A percentile compares a stretch with the other conserved stretches of the same genome.
phyloP scores from a whole-genome alignment of 148 eudicot genomes.

The Vaccinium darrowii region DNA sequence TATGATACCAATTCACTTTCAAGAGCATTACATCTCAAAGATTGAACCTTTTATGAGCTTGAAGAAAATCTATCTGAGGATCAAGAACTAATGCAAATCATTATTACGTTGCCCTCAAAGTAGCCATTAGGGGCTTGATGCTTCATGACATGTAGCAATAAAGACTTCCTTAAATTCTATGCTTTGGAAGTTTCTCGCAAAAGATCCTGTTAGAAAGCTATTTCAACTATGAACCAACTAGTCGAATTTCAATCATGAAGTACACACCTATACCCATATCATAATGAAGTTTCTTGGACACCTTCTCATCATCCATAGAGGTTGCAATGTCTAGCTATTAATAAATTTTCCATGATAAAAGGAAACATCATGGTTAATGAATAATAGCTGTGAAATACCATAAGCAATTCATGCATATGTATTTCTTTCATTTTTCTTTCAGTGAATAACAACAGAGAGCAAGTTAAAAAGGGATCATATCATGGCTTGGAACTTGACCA shows the following conservation, averaged over 20 bases:
- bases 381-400: not conserved
- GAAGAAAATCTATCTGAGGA: no score
- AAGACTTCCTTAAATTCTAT: not conserved
- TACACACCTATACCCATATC: not conserved
- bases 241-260: not conserved
- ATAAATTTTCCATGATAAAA: not conserved
- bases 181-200: not conserved
- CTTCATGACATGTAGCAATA: not conserved
- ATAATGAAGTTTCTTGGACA: not conserved
- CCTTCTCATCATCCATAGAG: not conserved
- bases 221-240: not conserved
- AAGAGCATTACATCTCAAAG: not conserved
- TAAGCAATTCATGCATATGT: not conserved
- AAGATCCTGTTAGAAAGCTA: not conserved
- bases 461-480: not conserved
- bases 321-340: not conserved
- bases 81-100: not conserved
- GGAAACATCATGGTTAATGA: not conserved
- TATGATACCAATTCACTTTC: not conserved
- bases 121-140: not conserved
- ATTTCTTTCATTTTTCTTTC: not conserved
- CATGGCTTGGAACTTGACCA: not conserved
- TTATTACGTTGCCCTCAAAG: not conserved
- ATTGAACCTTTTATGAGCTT: not conserved
- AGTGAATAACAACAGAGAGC: not conserved